Evolutionary conservation across 345 rosid genomes (phyloP).

Genomic region (Eutrema yunnanense): DNA sequence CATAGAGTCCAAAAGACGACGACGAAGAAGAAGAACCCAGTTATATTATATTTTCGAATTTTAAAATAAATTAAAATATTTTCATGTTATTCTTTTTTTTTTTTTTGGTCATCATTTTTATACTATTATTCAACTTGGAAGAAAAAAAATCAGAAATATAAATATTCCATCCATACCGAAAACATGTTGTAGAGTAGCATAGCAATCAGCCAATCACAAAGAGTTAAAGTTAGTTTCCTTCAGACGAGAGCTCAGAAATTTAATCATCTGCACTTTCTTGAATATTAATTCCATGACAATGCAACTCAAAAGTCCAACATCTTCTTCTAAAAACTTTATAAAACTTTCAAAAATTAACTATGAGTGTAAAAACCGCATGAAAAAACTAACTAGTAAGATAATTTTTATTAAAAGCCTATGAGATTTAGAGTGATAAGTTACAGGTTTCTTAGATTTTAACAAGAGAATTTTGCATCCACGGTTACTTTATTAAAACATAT

Average conservation of each 20-base stretch:
- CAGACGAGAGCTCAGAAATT: not conserved
- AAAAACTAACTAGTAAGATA: not conserved
- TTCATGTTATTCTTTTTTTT: not conserved
- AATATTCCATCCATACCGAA: not conserved
- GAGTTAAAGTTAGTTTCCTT: not conserved
- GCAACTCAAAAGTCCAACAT: not conserved
- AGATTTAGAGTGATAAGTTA: not conserved
- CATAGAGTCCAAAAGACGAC: not conserved
- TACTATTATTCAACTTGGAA: not conserved
- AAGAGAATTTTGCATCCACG: no score
- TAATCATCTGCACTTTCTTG: not conserved
- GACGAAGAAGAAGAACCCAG: not conserved
- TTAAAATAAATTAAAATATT: not conserved
- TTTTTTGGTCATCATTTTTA: no score
- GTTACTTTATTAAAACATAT: no score
- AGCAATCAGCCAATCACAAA: not conserved
- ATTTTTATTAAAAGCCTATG: not conserved
- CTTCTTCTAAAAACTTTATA: not conserved
- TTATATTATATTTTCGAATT: not conserved
- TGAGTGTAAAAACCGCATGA: no score
- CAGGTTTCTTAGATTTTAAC: not conserved
- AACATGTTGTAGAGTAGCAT: not conserved
- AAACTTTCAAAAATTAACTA: no score
- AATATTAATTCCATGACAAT: not conserved
- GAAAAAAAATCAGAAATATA: not conserved